Base-by-base conservation (phyloP, 305 asterid species). In the Fraxinus velutina region DNA sequence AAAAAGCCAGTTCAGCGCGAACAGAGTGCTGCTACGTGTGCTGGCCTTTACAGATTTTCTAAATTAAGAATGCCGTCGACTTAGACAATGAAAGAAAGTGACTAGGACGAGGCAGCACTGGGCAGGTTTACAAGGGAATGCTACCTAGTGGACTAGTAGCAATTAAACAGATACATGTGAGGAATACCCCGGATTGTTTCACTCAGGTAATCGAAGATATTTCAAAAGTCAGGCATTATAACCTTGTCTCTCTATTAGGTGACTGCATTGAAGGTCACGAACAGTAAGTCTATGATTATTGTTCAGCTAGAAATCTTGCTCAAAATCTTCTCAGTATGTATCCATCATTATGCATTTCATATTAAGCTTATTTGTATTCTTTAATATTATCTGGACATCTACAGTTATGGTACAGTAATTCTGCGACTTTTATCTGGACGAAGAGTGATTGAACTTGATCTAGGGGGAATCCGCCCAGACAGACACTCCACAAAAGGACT, bases 101-200 rank as follows among this genome's bases (percentile, higher is more conserved):
- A 84, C 89, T 91, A 0, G 97, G 96, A 66, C 89, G 93, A 21
- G 96, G 98, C 73, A 91, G 98, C 73, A 93, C 98, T 9, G 96
- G 97, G 76, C 77, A 84, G 71, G 96, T 94, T 5, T 94, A 80
- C 88, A 90, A 89, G 79, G 97, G 97, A 62, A 83, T 90, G 86
- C 88, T 94, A 37, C 97, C 97, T 0, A 94, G 97, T 39, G 98
- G 96, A 82, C 78, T 87, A 17, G 97, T 92, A 47, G 98, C 96
- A 22, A 88, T 92, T 84, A 94, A 94, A 83, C 97, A 94, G 36
- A 90, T 94, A n/a, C 87, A 81, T 79, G 88, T 82, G 83, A 92
- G 88, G 82, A 92, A 86, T 81, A 91, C 95, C 0, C 79, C 92
- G 6, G 97, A 90, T 80, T 91, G 95, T 1, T 94, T 94, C 85